These are phyloP conservation scores for Dacryopinax primogenitus DNA, from an alignment of 768 basidiomycete genomes.

Conservation along the genomic window DNA sequence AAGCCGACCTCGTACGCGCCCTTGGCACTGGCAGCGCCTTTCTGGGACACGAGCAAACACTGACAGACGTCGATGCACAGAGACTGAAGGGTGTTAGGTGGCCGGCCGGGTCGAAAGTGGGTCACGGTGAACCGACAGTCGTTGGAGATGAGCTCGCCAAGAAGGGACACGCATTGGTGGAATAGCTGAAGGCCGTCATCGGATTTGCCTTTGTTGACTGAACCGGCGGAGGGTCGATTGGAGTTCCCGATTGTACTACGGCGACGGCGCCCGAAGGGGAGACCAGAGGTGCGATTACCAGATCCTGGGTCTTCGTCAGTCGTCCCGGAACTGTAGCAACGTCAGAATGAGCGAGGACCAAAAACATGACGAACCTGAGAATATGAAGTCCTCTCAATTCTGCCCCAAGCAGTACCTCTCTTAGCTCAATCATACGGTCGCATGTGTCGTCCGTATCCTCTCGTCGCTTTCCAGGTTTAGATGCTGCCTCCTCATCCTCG, in stretches of 20 bases:
- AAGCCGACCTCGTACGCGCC: conserved; percentile 49
- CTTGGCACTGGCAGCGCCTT: conserved; percentile 39
- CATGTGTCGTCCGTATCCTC: conserved; percentile 45
- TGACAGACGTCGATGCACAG: conserved; percentile 56
- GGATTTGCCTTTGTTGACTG: conserved; percentile 12
- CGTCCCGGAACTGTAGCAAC: not conserved
- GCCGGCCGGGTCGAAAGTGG: conserved; percentile 47
- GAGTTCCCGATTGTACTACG: conserved; percentile 3
- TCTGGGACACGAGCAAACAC: conserved; percentile 41
- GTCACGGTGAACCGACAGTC: conserved; percentile 58
- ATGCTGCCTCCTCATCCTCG: conserved; percentile 10
- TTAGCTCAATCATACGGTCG: conserved; percentile 49
- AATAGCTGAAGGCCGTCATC: not conserved
- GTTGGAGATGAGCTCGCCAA: conserved; percentile 51
- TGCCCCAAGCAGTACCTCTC: conserved; percentile 46
- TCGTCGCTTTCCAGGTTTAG: conserved; percentile 8
- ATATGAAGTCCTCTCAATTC: conserved; percentile 48
- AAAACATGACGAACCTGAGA: conserved; percentile 24
- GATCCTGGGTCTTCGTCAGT: not conserved
- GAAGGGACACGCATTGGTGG: conserved; percentile 41
- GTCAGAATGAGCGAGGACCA: not conserved
- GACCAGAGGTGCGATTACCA: not conserved
- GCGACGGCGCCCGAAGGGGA: conserved; percentile 28
- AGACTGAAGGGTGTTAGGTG: conserved; percentile 65
- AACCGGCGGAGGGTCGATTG: conserved; percentile 8